Percentiles rank a stretch among this genome's conserved stretches.
These are phyloP conservation scores for Alternaria sp. DNA, from an alignment of 2,329 filamentous ascomycete species.

Conservation along the genomic window DNA sequence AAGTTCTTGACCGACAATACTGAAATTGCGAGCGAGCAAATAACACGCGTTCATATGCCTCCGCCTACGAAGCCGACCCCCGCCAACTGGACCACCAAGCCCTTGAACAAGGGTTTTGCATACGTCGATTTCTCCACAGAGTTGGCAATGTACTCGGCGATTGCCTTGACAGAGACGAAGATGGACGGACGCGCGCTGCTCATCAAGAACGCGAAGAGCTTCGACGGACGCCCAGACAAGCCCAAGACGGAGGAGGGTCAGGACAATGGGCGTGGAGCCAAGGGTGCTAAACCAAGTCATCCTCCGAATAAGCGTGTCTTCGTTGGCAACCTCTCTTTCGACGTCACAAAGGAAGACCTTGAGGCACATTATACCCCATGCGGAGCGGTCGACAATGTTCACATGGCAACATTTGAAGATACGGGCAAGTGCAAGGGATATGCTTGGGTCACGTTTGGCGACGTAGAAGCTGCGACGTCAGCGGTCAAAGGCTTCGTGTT, in stretches of 20 bases:
- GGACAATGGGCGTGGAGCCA: slow-evolving; percentile 30
- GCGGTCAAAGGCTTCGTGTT: slow-evolving; percentile 84
- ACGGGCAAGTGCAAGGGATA: slow-evolving; percentile 98
- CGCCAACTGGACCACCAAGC: slow-evolving; percentile 57
- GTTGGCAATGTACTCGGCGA: slow-evolving; percentile 75
- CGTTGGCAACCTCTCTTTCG: slow-evolving; percentile 68
- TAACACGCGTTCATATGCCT: slow-evolving; percentile 86
- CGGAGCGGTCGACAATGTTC: slow-evolving; percentile 81
- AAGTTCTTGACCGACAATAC: slow-evolving; percentile 80
- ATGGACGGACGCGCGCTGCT: slow-evolving; percentile 79
- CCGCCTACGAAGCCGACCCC: slow-evolving; percentile 54
- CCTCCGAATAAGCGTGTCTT: slow-evolving; percentile 83
- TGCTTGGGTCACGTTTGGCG: slow-evolving; percentile 91
- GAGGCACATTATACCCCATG: slow-evolving; percentile 84
- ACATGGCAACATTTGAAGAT: slow-evolving; percentile 95
- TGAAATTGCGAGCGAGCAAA: slow-evolving; percentile 66
- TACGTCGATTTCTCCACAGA: slow-evolving; percentile 87
- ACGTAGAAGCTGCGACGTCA: slow-evolving; percentile 74
- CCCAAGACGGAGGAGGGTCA: slow-evolving; percentile 52
- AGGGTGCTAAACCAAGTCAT: slow-evolving; percentile 56
- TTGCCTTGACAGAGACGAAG: slow-evolving; percentile 85
- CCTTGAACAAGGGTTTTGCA: slow-evolving; percentile 90
- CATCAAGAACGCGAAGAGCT: slow-evolving; percentile 92
- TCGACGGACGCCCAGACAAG: slow-evolving; percentile 85
- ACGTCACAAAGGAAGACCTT: slow-evolving; percentile 75